Conservation (phyloP, 192 early-diverging fungal species). For the Coemansia sp. region DNA sequence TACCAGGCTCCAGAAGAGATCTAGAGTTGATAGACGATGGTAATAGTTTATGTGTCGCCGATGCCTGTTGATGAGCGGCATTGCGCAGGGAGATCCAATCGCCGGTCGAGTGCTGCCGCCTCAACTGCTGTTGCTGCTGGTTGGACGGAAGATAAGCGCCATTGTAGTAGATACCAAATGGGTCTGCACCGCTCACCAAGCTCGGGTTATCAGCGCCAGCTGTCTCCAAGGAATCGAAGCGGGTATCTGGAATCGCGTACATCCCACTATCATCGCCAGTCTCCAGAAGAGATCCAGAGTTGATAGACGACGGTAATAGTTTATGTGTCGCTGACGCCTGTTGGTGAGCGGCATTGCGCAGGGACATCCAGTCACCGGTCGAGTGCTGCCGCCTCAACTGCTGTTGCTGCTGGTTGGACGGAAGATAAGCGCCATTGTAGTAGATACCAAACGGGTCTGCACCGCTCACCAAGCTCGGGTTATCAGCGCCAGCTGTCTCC, state of each 20-base stretch:
- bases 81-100: conserved; percentile 38
- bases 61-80: neutral
- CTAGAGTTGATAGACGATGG: neutral
- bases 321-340: neutral
- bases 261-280: neutral
- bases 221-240: neutral
- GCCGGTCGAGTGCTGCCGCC: conserved; percentile 48
- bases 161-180: conserved; percentile 22
- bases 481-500: neutral
- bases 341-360: conserved; percentile 12
- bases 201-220: neutral
- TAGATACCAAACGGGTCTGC: conserved; percentile 20
- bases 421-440: conserved; percentile 12
- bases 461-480: neutral
- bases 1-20: neutral
- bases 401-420: conserved; percentile 16
- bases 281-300: neutral
- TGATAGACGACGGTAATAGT: neutral
- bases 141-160: conserved; percentile 8
- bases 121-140: conserved; percentile 30
- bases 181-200: neutral
- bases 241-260: neutral
- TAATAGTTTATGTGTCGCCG: neutral
- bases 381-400: conserved; percentile 52
- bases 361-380: conserved; percentile 35